These are phyloP conservation scores for Aspergillus candidus DNA, from an alignment of 2,329 filamentous ascomycete genomes.

Conservation along the genomic window DNA sequence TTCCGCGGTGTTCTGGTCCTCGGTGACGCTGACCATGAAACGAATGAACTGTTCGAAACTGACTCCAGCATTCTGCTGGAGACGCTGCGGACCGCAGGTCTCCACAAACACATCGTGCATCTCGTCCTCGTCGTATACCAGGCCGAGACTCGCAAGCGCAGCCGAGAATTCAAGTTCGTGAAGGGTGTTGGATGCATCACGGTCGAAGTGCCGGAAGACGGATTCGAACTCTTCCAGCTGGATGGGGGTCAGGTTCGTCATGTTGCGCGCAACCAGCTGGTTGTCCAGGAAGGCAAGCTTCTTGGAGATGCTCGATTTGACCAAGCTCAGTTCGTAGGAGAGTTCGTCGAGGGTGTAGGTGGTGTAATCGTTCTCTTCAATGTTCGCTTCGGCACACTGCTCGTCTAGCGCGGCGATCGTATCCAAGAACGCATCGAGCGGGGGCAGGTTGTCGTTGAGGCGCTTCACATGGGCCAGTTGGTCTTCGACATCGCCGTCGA, in stretches of 20 bases:
- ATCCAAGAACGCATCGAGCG: conserved; percentile 84
- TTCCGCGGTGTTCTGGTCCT: conserved; percentile 97
- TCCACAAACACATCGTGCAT: conserved; percentile 94
- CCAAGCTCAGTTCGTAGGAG: conserved; percentile 84
- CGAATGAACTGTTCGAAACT: conserved; percentile 98
- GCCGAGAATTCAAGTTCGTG: conserved; percentile 94
- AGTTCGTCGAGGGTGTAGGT: conserved; percentile 98
- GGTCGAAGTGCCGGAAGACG: conserved; percentile 96
- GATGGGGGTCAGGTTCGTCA: conserved; percentile 98
- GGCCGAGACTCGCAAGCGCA: conserved; percentile 84
- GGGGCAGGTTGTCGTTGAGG: conserved; percentile 76
- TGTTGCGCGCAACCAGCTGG: conserved; percentile 94
- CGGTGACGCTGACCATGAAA: conserved; percentile 98
- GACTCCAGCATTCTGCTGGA: conserved; percentile 63
- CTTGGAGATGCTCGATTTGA: conserved; percentile 88
- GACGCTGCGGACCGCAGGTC: conserved; percentile 56
- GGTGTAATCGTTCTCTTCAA: conserved; percentile 99
- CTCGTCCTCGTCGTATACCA: conserved; percentile 95
- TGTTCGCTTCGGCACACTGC: conserved; percentile 92
- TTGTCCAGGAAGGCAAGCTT: conserved; percentile 96
- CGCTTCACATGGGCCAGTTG: conserved; percentile 81
- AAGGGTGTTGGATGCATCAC: conserved; percentile 81
- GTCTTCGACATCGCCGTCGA: conserved; percentile 95
- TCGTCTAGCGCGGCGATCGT: conserved; percentile 80
- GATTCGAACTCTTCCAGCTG: conserved; percentile 98